phyloP scores from a whole-genome alignment of 2,329 filamentous ascomycete genomes.

The Cercospora berteroae region DNA sequence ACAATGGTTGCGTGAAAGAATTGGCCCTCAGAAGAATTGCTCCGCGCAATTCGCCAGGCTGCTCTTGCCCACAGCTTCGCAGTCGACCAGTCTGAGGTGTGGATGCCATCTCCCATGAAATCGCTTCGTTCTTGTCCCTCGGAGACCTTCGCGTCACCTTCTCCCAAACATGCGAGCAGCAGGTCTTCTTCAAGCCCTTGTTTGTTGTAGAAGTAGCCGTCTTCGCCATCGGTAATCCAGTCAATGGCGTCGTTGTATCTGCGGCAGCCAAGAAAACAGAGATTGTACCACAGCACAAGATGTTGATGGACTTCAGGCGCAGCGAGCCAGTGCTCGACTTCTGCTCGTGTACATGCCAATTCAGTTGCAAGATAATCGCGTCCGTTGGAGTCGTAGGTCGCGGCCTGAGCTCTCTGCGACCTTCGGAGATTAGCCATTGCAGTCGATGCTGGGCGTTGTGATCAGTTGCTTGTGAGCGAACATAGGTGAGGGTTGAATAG shows the following conservation, averaged over 20 bases:
- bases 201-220: slow-evolving; percentile 25
- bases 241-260: slow-evolving; percentile 25
- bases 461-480: neutral
- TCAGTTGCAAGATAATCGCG: slow-evolving; percentile 26
- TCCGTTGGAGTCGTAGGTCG: slow-evolving; percentile 27
- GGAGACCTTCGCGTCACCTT: slow-evolving; percentile 12
- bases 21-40: slow-evolving; percentile 20
- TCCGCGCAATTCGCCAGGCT: slow-evolving; percentile 27
- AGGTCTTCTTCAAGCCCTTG: slow-evolving; percentile 27
- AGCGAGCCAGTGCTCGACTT: slow-evolving; percentile 27
- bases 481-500: neutral
- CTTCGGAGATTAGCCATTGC: slow-evolving; percentile 16
- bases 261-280: slow-evolving; percentile 20
- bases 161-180: slow-evolving; percentile 26
- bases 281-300: slow-evolving; percentile 26
- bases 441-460: neutral
- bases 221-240: slow-evolving; percentile 26
- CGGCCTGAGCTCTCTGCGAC: slow-evolving; percentile 14
- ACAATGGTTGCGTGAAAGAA: slow-evolving; percentile 18
- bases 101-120: slow-evolving; percentile 9
- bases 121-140: neutral
- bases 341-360: slow-evolving; percentile 12
- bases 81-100: slow-evolving; percentile 24
- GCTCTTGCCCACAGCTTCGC: slow-evolving; percentile 29
- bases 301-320: slow-evolving; percentile 24